These are phyloP conservation scores for Podaxis pistillaris DNA, from an alignment of 768 basidiomycete species.

Conservation along the genomic window DNA sequence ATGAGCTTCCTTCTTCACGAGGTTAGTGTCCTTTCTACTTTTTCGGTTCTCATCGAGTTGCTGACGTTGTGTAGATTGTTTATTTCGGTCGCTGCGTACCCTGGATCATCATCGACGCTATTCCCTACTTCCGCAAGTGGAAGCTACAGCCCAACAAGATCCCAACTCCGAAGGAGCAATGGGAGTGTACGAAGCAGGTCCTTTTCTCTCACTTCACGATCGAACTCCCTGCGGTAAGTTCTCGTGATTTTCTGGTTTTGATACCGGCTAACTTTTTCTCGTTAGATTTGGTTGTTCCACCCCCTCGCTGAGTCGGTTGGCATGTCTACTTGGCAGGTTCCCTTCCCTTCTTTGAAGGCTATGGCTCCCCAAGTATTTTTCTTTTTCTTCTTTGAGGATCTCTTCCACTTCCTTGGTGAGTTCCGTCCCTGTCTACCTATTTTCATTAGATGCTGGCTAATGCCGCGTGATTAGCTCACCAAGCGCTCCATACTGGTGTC, in stretches of 20 bases:
- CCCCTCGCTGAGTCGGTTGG: slow-evolving; percentile 85
- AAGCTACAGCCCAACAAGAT: slow-evolving; percentile 89
- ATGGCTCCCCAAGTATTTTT: slow-evolving; percentile 77
- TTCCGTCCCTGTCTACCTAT: slow-evolving; percentile 7
- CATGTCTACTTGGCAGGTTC: slow-evolving; percentile 91
- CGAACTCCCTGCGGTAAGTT: slow-evolving; percentile 81
- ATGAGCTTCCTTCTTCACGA: slow-evolving; percentile 94
- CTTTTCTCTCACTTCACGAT: slow-evolving; percentile 94
- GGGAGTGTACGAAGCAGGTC: slow-evolving; percentile 94
- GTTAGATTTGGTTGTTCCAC: slow-evolving; percentile 87
- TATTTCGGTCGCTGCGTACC: slow-evolving; percentile 96
- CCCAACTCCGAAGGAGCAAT: slow-evolving; percentile 80
- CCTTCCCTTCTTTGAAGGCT: slow-evolving; percentile 71
- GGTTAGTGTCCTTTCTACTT: slow-evolving; percentile 44
- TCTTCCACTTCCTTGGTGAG: slow-evolving; percentile 87
- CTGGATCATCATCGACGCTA: slow-evolving; percentile 93
- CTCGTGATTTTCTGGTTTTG: no score
- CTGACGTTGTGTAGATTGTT: slow-evolving; percentile 57
- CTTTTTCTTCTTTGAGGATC: slow-evolving; percentile 96
- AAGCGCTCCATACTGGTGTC: slow-evolving; percentile 79
- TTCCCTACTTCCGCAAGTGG: slow-evolving; percentile 92
- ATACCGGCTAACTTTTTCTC: not conserved
- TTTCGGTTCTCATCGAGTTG: not conserved
- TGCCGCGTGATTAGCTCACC: slow-evolving; percentile 58
- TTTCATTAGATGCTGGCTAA: not conserved